Evolutionary conservation across 208 protist species (phyloP), one percentile per base, ranked within the genome.

Genomic region (Crithidia mellificae): DNA sequence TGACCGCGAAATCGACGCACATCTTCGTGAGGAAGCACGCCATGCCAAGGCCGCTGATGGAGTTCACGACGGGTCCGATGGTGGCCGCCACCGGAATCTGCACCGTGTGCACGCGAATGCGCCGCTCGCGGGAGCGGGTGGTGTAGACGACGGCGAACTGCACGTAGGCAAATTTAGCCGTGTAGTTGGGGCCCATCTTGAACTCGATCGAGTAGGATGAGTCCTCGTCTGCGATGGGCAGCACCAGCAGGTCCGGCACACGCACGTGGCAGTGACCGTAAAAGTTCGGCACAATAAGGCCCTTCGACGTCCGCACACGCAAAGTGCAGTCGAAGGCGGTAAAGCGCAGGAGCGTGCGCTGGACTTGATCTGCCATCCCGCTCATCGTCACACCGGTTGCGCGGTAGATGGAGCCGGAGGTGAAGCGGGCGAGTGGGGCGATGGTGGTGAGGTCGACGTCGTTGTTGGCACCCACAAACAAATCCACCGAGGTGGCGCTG

Each of bases 211-310:
- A 77, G 70, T 92, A 96, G 12, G 90, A 84, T 12, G 98, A 94
- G 74, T 98, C 96, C 41, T 76, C 75, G 63, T 96, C 84, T 30
- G 91, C 81, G 38, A 98, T 90, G 27, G 98, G 96, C 55, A 99
- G 76, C 9, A 96, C 78, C 5, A 99, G 83, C n/a, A 99, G 80
- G 64, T 99, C 97, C 0, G 91, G 85, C 53, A 90, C 83, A 1
- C 96, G 85, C 34, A 99, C 83, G 82, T 98, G 98, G 69, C 98
- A 99, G 84, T 99, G 96, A 5, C 98, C 98, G 67, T 97, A 97
- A 56, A 95, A 95, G 67, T 95, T 92, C 15, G 76, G 74, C 68
- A 96, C 81, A 8, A 88, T 84, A 14, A 96, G 49, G 4, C 94
- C 95, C 24, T 69, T 84, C 43, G 90, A 97, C 2, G 77, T 83